Conservation (phyloP, 1,139 yeast species). For the Diutina sp. region DNA sequence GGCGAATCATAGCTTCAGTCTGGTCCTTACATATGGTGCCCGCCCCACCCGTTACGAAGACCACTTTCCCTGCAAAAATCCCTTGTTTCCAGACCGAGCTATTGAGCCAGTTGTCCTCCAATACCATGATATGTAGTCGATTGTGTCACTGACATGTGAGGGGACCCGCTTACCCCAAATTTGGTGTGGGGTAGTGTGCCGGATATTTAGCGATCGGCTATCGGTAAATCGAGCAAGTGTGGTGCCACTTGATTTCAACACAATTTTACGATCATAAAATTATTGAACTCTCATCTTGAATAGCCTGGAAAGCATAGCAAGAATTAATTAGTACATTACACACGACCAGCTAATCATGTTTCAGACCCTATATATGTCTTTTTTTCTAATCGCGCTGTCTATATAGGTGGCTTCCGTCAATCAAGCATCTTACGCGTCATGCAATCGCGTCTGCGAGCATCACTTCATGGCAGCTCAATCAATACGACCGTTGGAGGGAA, state of each 20-base stretch:
- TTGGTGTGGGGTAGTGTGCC: not conserved
- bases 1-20: conserved; percentile 62
- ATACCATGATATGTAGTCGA: not conserved
- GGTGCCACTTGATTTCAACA: no score
- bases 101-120: not conserved
- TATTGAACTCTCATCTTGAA: no score
- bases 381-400: no score
- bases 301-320: no score
- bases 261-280: no score
- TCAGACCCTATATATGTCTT: no score
- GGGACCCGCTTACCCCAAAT: not conserved
- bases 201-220: not conserved
- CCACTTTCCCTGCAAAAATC: conserved; percentile 71
- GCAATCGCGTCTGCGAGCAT: not conserved
- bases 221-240: not conserved
- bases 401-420: no score
- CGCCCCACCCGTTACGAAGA: conserved; percentile 89
- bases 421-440: not conserved
- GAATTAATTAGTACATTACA: no score
- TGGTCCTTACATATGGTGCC: conserved; percentile 87
- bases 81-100: conserved; percentile 35
- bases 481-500: conserved; percentile 18
- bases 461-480: not conserved
- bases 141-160: not conserved
- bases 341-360: no score